Evolutionary conservation across 2,329 filamentous ascomycete species (phyloP).

Genomic region (Venturia nashicola): DNA sequence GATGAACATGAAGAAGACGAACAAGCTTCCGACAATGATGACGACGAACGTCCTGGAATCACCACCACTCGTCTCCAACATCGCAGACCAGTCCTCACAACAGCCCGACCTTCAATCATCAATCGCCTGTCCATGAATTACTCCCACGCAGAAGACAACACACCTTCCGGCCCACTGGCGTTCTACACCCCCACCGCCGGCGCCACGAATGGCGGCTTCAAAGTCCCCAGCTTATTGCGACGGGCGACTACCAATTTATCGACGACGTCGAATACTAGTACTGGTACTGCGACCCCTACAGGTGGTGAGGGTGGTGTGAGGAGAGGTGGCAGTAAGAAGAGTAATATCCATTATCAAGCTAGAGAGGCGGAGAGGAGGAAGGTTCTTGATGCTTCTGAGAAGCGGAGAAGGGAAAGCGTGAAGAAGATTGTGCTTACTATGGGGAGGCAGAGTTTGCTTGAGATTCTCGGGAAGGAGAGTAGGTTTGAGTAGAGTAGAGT

Average conservation of each 20-base stretch:
- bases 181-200: conserved; percentile 38
- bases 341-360: conserved; percentile 47
- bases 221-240: conserved; percentile 58
- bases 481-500: conserved; percentile 6
- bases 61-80: conserved; percentile 10
- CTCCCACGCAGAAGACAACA: conserved; percentile 19
- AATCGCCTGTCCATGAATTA: conserved; percentile 65
- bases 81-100: conserved; percentile 15
- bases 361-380: conserved; percentile 43
- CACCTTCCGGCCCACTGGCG: conserved; percentile 34
- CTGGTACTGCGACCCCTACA: conserved; percentile 22
- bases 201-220: conserved; percentile 36
- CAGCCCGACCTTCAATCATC: conserved; percentile 42
- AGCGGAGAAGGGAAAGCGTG: conserved; percentile 32
- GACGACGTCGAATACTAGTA: conserved; percentile 26
- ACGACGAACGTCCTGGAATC: conserved; percentile 27
- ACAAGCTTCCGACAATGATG: conserved; percentile 38
- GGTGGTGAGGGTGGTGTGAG: conserved; percentile 26
- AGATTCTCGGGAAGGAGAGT: background rate
- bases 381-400: conserved; percentile 38
- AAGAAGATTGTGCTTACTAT: conserved; percentile 8
- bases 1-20: conserved; percentile 27
- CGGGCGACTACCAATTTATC: conserved; percentile 51
- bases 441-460: conserved; percentile 7
- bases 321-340: conserved; percentile 43